A percentile compares a stretch with the other conserved stretches of the same genome.
These are phyloP conservation scores for Arthrobotrys iridis DNA, from an alignment of 2,329 filamentous ascomycete species.

Conservation along the genomic window DNA sequence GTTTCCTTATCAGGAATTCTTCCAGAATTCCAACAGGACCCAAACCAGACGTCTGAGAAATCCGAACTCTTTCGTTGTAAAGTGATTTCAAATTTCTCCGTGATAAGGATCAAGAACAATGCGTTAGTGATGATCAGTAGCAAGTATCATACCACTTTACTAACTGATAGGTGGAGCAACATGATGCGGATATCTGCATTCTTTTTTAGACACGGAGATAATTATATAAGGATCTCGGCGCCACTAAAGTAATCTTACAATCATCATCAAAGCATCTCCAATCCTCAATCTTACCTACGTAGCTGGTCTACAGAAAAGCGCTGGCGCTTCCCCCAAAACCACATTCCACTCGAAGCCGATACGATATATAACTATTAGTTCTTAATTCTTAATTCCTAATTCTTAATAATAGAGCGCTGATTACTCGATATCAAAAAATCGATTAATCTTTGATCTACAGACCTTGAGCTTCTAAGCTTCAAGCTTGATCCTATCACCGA, in stretches of 20 bases:
- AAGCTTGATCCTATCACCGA: not conserved
- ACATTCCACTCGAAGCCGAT: not conserved
- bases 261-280: not conserved
- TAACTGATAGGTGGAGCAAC: not conserved
- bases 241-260: not conserved
- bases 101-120: constrained; percentile 5
- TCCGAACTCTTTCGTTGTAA: not conserved
- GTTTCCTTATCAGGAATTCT: not conserved
- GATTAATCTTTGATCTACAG: not conserved
- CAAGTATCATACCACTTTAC: not conserved
- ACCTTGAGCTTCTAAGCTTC: not conserved
- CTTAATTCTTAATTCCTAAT: not conserved
- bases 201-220: not conserved
- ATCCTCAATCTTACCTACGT: not conserved
- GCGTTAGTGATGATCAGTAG: not conserved
- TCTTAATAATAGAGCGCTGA: no score
- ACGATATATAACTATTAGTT: not conserved
- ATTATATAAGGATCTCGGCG: constrained; percentile 6
- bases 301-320: constrained; percentile 35
- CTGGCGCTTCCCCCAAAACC: not conserved
- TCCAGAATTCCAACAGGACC: not conserved
- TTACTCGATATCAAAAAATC: not conserved
- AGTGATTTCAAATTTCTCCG: not conserved
- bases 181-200: not conserved
- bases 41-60: not conserved